Evolutionary conservation across 2,329 filamentous ascomycete species (phyloP).

Genomic region (Penicillium corylophilum): DNA sequence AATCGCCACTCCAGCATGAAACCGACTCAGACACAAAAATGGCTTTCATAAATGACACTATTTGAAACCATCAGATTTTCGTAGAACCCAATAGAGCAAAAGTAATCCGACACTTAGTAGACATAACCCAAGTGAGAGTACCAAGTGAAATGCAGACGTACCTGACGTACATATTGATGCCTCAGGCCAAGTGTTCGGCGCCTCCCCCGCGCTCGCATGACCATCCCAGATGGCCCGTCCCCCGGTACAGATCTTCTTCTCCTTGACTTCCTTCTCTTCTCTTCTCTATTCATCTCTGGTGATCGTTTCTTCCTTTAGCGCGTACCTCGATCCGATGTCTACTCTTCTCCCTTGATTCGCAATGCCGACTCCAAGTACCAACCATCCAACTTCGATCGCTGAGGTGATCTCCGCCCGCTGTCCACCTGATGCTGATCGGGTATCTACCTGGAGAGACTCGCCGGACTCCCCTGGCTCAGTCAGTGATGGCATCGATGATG

Average conservation of each 20-base stretch:
- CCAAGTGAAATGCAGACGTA: background rate
- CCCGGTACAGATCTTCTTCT: slow-evolving; percentile 12
- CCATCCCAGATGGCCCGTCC: slow-evolving; percentile 26
- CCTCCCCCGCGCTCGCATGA: slow-evolving; percentile 44
- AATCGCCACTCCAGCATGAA: slow-evolving; percentile 9
- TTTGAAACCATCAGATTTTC: background rate
- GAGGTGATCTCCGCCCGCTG: slow-evolving; percentile 48
- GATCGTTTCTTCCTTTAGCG: slow-evolving; percentile 9
- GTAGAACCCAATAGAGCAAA: background rate
- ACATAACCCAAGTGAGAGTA: no score
- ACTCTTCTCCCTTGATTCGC: slow-evolving; percentile 34
- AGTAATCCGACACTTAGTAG: background rate
- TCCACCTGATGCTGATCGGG: slow-evolving; percentile 48
- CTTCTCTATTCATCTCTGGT: slow-evolving; percentile 7
- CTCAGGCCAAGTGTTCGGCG: slow-evolving; percentile 23
- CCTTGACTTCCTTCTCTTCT: slow-evolving; percentile 9
- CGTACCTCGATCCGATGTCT: slow-evolving; percentile 34
- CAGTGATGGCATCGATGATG: slow-evolving; percentile 30
- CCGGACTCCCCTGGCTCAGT: slow-evolving; percentile 25
- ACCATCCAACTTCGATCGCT: slow-evolving; percentile 44
- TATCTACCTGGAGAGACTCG: slow-evolving; percentile 33
- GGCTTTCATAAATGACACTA: background rate
- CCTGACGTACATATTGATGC: slow-evolving; percentile 18
- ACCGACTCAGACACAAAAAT: slow-evolving; percentile 7
- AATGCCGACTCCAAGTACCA: slow-evolving; percentile 53